Evolutionary conservation across 495 filamentous ascomycete genomes (phyloP), one percentile per base, ranked within the genome.

Genomic region (Talaromyces proteolyticus): DNA sequence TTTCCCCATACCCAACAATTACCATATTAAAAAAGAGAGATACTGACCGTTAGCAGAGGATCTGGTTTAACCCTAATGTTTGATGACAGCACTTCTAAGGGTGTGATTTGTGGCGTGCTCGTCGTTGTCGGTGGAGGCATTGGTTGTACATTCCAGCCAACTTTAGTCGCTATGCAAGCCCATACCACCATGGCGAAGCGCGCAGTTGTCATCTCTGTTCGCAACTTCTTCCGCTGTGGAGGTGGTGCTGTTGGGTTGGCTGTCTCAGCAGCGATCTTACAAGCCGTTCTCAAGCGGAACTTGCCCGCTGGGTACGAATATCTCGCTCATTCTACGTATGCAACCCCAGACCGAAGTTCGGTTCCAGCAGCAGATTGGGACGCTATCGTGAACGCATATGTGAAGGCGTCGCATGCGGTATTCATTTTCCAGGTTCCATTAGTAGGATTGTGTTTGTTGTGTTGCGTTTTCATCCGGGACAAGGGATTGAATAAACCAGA

Each of bases 211-310:
- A 84, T 81, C 21, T 76, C 75, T 10, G 72, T 80, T 49, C 75
- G 82, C 5, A 86, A 86, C 54, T 83, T 85, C 60, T 73, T 85
- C 56, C 75, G 82, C 17, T 76, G 75, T 24, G 63, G 82, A 8
- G 82, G 82, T 7, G 81, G 80, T 12, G 70, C 80, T 6, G 71
- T 75, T 34, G 82, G 82, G 1, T 71, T 86, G 3, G 78, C 80
- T 0, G 60, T 82, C n/a, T 80, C 77, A 0, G 77, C 80, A 3
- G 78, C 80, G 3, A 58, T 84, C 1, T 60, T 85, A 25, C 73
- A 78, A 36, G 73, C 70, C 20, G 69, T 70, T 1, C 61, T 86
- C 22, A 65, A 66, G 16, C 66, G 66, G 5, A 62, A 72, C 24
- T 62, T 82, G 0, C 76, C 75, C 0, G 51, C 38, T 2, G 57